These are phyloP conservation scores for Aspergillus sp. DNA, from an alignment of 2,329 filamentous ascomycete species.

Conservation along the genomic window DNA sequence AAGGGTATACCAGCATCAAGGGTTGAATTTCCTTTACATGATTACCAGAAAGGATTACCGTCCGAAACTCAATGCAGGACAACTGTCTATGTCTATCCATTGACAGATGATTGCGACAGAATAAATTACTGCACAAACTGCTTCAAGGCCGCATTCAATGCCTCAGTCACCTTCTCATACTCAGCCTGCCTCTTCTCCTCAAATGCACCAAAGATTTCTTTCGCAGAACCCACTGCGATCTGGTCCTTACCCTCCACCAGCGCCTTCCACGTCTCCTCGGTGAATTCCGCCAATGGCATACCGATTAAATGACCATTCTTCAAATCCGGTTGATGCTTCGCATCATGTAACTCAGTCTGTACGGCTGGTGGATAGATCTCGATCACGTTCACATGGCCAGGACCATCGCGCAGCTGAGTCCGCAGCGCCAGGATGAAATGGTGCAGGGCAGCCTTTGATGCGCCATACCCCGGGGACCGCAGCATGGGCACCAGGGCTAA, in stretches of 20 bases:
- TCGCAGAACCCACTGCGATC: conserved; percentile 42
- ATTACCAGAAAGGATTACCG: background rate
- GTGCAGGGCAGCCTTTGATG: conserved; percentile 49
- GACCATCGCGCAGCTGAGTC: conserved; percentile 38
- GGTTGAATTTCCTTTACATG: conserved; percentile 7
- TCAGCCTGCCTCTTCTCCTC: conserved; percentile 42
- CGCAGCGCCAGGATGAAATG: conserved; percentile 46
- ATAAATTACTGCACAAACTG: conserved; percentile 12
- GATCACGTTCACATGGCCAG: conserved; percentile 44
- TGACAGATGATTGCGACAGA: no score
- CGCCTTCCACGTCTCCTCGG: conserved; percentile 41
- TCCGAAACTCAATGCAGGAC: no score
- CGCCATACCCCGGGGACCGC: conserved; percentile 46
- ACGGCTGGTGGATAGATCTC: conserved; percentile 50
- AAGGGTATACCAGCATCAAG: conserved; percentile 11
- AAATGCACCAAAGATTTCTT: conserved; percentile 37
- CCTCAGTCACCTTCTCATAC: conserved; percentile 22
- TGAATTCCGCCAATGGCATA: conserved; percentile 48
- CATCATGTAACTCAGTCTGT: conserved; percentile 50
- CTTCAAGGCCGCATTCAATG: conserved; percentile 14
- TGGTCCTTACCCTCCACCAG: conserved; percentile 44
- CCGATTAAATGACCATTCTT: conserved; percentile 43
- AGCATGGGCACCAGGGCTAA: conserved; percentile 44
- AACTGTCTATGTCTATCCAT: no score
- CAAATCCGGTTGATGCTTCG: conserved; percentile 47